A percentile compares a stretch with the other conserved stretches of the same genome.
These are phyloP conservation scores for Apiotrichum sp. DNA, from an alignment of 1,284 basidiomycete genomes.

Conservation along the genomic window DNA sequence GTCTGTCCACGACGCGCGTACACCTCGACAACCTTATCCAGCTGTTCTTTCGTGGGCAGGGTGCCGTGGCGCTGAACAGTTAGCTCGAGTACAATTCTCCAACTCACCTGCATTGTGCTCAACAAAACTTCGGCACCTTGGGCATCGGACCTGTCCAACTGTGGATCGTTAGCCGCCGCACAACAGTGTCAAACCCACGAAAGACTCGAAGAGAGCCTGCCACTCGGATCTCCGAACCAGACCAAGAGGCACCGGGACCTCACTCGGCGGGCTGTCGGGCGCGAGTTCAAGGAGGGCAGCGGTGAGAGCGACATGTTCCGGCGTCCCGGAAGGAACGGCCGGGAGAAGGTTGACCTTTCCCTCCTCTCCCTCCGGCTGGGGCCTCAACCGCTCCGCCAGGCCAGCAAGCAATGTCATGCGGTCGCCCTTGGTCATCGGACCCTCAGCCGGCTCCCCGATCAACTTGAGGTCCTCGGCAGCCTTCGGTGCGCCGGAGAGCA, in stretches of 20 bases:
- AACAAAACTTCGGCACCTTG: constrained; percentile 15
- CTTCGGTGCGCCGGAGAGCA: constrained; percentile 21
- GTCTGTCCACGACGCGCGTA: constrained; percentile 23
- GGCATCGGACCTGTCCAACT: constrained; percentile 9
- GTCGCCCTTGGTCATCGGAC: constrained; percentile 1
- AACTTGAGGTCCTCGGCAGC: constrained; percentile 4
- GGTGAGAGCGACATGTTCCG: constrained; percentile 18
- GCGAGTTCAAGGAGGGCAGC: constrained; percentile 4
- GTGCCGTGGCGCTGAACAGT: constrained; percentile 14
- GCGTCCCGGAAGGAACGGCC: constrained; percentile 3
- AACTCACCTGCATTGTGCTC: constrained; percentile 14
- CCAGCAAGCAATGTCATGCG: constrained; percentile 3
- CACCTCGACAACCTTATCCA: constrained; percentile 17
- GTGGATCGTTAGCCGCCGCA: background rate
- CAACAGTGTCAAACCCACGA: constrained; percentile 16
- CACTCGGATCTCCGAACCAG: constrained; percentile 33
- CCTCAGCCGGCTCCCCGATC: constrained; percentile 7
- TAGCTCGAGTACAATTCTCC: background rate
- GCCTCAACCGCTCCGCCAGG: constrained; percentile 3
- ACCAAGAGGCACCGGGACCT: constrained; percentile 27
- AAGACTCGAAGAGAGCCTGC: constrained; percentile 35
- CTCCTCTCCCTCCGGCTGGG: background rate
- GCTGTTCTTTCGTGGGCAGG: constrained; percentile 2
- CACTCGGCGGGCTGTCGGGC: background rate
- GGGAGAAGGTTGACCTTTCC: constrained; percentile 2